Base-by-base conservation (phyloP, 352 stramenopile genomes). In the Phytophthora cryptogea region DNA sequence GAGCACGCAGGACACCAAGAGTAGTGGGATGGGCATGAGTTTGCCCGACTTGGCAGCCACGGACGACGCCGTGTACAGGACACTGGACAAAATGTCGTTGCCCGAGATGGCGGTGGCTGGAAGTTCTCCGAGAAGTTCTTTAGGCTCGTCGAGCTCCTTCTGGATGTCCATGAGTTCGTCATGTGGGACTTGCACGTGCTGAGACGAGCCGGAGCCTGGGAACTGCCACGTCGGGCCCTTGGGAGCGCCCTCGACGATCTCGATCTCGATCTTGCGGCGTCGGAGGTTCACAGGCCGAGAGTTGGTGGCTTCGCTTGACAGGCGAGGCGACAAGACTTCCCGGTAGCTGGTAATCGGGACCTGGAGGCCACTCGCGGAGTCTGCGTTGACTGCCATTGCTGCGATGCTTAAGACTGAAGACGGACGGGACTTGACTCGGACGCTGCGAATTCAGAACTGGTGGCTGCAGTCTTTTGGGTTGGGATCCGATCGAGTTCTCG, bases 41-140 rank as follows among this genome's bases (percentile, higher is more conserved):
- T 88, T 92, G 8, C 87, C 87, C 1, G 85, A 77, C 36, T 80
- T 83, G 35, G 75, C 59, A 0, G 66, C 62, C 11, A 80, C 74
- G 5, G 68, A 68, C 14, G 62, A 72, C 11, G 74, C 56, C 31
- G 75, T 76, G 57, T 94, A 94, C 30, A 95, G 74, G 30, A 83
- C 87, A 44, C 80, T 94, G 41, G 77, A 88, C 8, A 95, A 62
- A 66, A 97, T 95, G 31, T 96, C 89, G 65, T 97, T 97, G 20
- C 88, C 89, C 36, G 68, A 90, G 66, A 97, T 96, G n/a, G 84
- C 79, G 0, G 89, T 96, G 4, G 88, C 80, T 17, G 77, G 65
- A 50, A 87, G 83, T 67, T 96, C 68, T 9, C 71, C 59, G 31
- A 95, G 66, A 32, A 70, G 42, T 5, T 80, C 66, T 37, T 62